These are phyloP conservation scores for Ceratocystiopsis minuta DNA, from an alignment of 2,329 filamentous ascomycete species.

Conservation along the genomic window DNA sequence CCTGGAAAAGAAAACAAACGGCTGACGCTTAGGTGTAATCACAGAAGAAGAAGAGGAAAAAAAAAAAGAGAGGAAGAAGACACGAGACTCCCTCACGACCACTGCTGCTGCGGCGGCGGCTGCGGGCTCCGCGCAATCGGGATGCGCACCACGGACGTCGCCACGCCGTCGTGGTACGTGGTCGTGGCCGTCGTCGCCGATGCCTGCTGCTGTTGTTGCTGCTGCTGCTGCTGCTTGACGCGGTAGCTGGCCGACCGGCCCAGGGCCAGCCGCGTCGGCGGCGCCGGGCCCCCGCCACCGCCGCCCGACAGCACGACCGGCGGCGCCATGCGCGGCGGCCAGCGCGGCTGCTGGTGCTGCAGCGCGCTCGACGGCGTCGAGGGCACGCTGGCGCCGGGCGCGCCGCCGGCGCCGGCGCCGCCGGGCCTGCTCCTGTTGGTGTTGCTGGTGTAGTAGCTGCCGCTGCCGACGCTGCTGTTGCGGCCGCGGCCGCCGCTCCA, in stretches of 20 bases:
- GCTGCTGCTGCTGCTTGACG: background rate
- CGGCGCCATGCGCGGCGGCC: background rate
- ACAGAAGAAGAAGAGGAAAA: background rate
- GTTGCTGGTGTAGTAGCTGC: too few species aligned
- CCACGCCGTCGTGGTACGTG: slow-evolving; percentile 1
- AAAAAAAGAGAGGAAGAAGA: background rate
- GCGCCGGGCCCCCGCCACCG: background rate
- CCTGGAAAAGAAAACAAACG: too few species aligned
- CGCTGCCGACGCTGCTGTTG: background rate
- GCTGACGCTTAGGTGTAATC: too few species aligned
- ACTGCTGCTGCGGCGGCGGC: background rate
- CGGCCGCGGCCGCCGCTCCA: background rate
- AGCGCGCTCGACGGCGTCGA: background rate
- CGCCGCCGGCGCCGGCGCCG: background rate
- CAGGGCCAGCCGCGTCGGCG: too few species aligned
- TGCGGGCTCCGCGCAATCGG: slow-evolving; percentile 4
- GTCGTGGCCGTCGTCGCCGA: slow-evolving; percentile 1
- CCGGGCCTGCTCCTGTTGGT: background rate
- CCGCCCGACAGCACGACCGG: background rate
- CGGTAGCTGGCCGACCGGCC: background rate
- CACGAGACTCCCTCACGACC: too few species aligned
- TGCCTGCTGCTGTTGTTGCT: background rate
- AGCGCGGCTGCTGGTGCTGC: background rate
- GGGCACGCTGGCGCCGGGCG: background rate
- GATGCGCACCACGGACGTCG: slow-evolving; percentile 5